These are phyloP conservation scores for Venturia effusa DNA, from an alignment of 2,329 filamentous ascomycete species.

Conservation along the genomic window DNA sequence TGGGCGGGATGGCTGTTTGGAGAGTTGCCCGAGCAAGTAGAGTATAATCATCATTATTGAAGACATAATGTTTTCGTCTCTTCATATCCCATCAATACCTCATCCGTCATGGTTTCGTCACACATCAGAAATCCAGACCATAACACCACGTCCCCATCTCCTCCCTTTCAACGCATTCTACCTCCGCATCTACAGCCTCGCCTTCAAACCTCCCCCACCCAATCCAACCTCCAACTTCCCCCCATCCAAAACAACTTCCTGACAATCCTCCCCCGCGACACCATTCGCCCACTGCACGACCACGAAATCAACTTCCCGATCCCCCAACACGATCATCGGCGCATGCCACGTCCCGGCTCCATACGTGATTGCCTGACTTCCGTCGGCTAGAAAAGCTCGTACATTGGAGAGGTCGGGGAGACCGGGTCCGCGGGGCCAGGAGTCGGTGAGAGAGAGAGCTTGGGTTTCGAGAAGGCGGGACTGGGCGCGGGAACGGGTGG, in stretches of 20 bases:
- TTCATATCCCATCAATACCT: no score
- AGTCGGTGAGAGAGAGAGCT: conserved; percentile 15
- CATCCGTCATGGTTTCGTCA: no score
- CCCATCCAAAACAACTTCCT: conserved; percentile 41
- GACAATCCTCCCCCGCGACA: conserved; percentile 72
- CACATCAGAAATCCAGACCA: no score
- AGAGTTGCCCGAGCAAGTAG: background rate
- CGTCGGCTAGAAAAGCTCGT: conserved; percentile 67
- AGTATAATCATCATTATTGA: background rate
- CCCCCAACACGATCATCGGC: conserved; percentile 82
- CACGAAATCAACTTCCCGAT: conserved; percentile 65
- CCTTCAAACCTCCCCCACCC: background rate
- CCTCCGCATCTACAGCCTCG: background rate
- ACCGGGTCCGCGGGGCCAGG: conserved; percentile 37
- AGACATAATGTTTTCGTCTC: no score
- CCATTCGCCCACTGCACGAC: conserved; percentile 86
- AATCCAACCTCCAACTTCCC: background rate
- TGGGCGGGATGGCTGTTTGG: background rate
- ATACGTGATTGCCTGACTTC: conserved; percentile 81
- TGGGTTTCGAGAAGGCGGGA: no score
- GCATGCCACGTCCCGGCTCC: conserved; percentile 90
- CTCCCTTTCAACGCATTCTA: background rate
- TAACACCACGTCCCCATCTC: no score
- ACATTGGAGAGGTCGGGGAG: conserved; percentile 62
- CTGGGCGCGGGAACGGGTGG: no score